phyloP scores from a whole-genome alignment of 2,329 filamentous ascomycete genomes.

The Xylaria sp. region DNA sequence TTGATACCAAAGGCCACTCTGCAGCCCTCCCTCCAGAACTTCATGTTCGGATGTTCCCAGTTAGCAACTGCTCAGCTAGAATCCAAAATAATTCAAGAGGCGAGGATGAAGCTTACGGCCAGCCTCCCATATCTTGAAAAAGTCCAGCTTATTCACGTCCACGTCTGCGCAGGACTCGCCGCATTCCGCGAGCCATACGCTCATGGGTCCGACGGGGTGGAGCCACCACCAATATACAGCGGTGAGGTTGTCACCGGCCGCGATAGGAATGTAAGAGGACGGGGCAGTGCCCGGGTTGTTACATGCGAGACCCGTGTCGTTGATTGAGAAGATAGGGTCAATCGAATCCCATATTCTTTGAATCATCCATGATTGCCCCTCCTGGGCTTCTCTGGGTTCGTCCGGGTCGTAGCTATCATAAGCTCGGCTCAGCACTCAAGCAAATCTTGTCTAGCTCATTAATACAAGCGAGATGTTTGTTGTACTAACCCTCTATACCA shows the following conservation, averaged over 20 bases:
- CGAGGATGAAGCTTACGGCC: slow-evolving; percentile 38
- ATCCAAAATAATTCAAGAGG: not conserved
- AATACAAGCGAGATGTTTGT: not conserved
- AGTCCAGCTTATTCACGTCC: slow-evolving; percentile 50
- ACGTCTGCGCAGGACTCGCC: slow-evolving; percentile 47
- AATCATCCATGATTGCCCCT: slow-evolving; percentile 54
- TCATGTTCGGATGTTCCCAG: not conserved
- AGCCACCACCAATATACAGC: slow-evolving; percentile 58
- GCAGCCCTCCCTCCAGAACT: slow-evolving; percentile 50
- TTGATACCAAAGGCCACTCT: slow-evolving; percentile 54
- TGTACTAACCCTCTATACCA: slow-evolving; percentile 55
- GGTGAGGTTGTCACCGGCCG: slow-evolving; percentile 52
- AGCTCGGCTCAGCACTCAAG: slow-evolving; percentile 1
- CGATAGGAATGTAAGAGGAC: slow-evolving; percentile 53
- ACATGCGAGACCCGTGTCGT: slow-evolving; percentile 52
- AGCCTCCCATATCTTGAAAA: slow-evolving; percentile 57
- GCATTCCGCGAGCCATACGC: slow-evolving; percentile 53
- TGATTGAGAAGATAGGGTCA: slow-evolving; percentile 53
- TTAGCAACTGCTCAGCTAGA: not conserved
- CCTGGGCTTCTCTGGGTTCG: slow-evolving; percentile 47
- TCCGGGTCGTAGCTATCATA: slow-evolving; percentile 53
- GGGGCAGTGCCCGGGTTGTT: slow-evolving; percentile 53
- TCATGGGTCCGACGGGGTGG: slow-evolving; percentile 56
- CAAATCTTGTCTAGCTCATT: not conserved
- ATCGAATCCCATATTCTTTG: slow-evolving; percentile 55